A percentile compares a stretch with the other conserved stretches of the same genome.
These are phyloP conservation scores for Colletotrichum paranaense DNA, from an alignment of 2,329 filamentous ascomycete genomes.

Conservation along the genomic window DNA sequence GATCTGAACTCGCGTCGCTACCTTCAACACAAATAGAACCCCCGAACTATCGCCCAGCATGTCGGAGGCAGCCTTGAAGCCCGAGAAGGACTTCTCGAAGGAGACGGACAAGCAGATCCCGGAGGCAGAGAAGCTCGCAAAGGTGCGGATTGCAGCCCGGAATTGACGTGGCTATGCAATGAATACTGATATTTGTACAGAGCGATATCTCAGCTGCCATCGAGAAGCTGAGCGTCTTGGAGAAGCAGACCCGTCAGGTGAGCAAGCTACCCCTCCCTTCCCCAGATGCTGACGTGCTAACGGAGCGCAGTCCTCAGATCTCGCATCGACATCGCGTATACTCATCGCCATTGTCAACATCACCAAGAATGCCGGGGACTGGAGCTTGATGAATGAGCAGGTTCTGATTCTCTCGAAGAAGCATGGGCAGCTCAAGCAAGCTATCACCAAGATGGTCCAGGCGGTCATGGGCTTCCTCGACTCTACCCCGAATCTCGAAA, in stretches of 20 bases:
- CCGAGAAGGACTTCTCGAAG: conserved; percentile 99
- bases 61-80: conserved; percentile 87
- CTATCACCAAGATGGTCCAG: conserved; percentile 99
- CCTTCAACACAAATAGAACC: background rate
- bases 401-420: conserved; percentile 97
- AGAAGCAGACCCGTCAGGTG: conserved; percentile 98
- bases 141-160: conserved; percentile 63
- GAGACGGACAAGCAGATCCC: conserved; percentile 93
- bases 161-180: background rate
- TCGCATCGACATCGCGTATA: conserved; percentile 91
- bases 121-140: conserved; percentile 89
- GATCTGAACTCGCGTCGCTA: background rate
- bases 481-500: conserved; percentile 84
- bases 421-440: conserved; percentile 99
- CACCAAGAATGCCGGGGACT: conserved; percentile 92
- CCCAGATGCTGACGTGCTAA: conserved; percentile 40
- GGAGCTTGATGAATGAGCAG: conserved; percentile 96
- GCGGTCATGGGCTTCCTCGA: conserved; percentile 93
- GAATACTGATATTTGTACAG: conserved; percentile 48
- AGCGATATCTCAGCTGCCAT: conserved; percentile 86
- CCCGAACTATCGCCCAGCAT: conserved; percentile 61
- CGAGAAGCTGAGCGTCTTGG: conserved; percentile 90
- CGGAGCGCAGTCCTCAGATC: conserved; percentile 81
- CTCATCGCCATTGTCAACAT: conserved; percentile 91
- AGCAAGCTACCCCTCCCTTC: conserved; percentile 38